Evolutionary conservation across 306 rosid genomes (phyloP), one percentile per base, ranked within the genome.

Genomic region (Crotalaria pallida): DNA sequence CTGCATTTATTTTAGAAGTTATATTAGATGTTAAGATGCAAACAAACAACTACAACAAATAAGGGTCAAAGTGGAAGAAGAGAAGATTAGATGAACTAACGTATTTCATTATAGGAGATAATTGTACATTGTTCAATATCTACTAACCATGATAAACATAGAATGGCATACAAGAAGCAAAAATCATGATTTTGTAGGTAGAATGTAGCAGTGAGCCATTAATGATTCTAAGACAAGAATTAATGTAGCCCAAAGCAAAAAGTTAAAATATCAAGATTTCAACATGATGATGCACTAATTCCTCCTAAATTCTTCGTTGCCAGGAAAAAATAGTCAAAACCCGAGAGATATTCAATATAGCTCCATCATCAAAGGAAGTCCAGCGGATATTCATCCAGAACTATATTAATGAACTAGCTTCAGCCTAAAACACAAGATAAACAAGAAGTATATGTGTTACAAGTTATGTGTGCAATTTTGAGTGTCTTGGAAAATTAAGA

Each of bases 1-100:
- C 99, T 91, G 84, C 77, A 81, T 38, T 67, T 49, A 10, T 18
- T 62, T 71, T 52, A 15, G 16, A 27, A 58, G 33, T 36, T 67
- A 71, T 9, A 72, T 62, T 58, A 74, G 61, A 71, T 40, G 13
- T 72, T 10, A 72, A 60, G 58, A 61, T 41, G 50, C 10, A 71
- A 36, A 58, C 7, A 55, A 60, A 40, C 3, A 27, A 10, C 52
- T 56, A 40, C 3, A 27, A 10, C 52, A 52, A 11, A 53, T 44
- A 9, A 40, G 59, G 38, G 41, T 38, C 64, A 56, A 17, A 19
- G 50, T 45, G 74, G 73, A 67, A 67, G 16, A 65, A 36, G 7
- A 17, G 23, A 73, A 44, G 17, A 24, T 10, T 19, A 68, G 34
- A 31, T 10, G 19, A 63, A 62, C 23, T 27, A 50, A 29, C 6